These are phyloP conservation scores for Cercospora sp. DNA, from an alignment of 2,329 filamentous ascomycete genomes.

Conservation along the genomic window DNA sequence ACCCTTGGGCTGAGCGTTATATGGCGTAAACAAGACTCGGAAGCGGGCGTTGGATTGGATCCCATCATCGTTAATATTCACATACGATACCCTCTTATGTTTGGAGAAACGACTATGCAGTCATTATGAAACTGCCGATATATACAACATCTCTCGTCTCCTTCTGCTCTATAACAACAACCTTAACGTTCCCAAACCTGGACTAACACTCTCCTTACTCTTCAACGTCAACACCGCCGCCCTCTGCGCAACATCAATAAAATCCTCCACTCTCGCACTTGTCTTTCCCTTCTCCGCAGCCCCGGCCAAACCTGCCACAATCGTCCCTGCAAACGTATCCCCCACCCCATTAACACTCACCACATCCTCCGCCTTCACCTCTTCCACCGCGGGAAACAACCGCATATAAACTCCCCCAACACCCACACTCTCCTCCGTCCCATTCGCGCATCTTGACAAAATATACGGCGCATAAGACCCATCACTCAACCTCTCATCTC, in stretches of 20 bases:
- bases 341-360: slow-evolving; percentile 93
- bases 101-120: background rate
- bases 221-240: slow-evolving; percentile 78
- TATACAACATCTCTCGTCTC: background rate
- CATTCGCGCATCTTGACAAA: slow-evolving; percentile 58
- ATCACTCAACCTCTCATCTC: slow-evolving; percentile 66
- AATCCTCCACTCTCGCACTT: slow-evolving; percentile 56
- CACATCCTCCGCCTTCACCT: slow-evolving; percentile 62
- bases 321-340: slow-evolving; percentile 84
- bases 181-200: slow-evolving; percentile 51
- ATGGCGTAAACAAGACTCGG: background rate
- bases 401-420: slow-evolving; percentile 81
- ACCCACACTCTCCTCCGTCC: slow-evolving; percentile 54
- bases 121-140: background rate
- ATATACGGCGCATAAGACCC: slow-evolving; percentile 68
- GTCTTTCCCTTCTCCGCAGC: slow-evolving; percentile 26
- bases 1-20: background rate
- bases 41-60: background rate
- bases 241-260: slow-evolving; percentile 78
- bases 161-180: slow-evolving; percentile 22
- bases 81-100: background rate
- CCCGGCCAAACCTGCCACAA: slow-evolving; percentile 74
- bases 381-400: slow-evolving; percentile 64
- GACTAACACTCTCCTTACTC: slow-evolving; percentile 71
- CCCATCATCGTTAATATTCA: background rate